A percentile compares a stretch with the other conserved stretches of the same genome.
Evolutionary conservation across 352 stramenopile genomes (phyloP).

Genomic region (Pythium rhizo-oryzae): DNA sequence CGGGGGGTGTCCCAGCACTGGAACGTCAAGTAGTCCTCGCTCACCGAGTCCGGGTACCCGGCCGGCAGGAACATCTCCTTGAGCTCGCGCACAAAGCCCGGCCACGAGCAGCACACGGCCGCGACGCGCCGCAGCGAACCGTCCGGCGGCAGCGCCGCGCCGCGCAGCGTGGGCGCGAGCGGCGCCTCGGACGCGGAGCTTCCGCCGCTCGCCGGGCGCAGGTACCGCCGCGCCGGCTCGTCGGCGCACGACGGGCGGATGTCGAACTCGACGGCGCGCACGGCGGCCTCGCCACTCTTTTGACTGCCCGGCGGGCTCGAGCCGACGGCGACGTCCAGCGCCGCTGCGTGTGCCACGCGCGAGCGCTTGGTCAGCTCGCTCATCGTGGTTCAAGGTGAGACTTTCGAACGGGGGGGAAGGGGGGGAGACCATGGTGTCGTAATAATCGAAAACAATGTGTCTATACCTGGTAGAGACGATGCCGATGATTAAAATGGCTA

Average conservation of each 20-base stretch:
- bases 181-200: conserved; percentile 20
- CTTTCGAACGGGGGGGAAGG: too few species aligned
- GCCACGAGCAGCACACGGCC: conserved; percentile 33
- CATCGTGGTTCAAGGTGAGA: conserved; percentile 10
- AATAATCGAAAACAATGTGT: too few species aligned
- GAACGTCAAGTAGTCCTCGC: conserved; percentile 93
- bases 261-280: conserved; percentile 63
- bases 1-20: conserved; percentile 96
- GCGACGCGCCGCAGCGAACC: neutral
- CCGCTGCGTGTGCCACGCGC: conserved; percentile 23
- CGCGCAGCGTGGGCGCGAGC: conserved; percentile 8
- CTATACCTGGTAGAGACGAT: too few species aligned
- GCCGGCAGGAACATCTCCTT: conserved; percentile 88
- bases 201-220: conserved; percentile 37
- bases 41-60: conserved; percentile 84
- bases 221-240: conserved; percentile 51
- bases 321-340: conserved; percentile 8
- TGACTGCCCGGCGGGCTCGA: neutral
- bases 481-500: too few species aligned
- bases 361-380: conserved; percentile 65
- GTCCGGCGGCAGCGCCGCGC: conserved; percentile 19
- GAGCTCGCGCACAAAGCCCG: conserved; percentile 54
- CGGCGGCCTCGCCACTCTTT: conserved; percentile 16
- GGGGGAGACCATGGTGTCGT: too few species aligned
- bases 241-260: conserved; percentile 55